Evolutionary conservation across 345 rosid species (phyloP), one percentile per base, ranked within the genome.

Genomic region (Aquilaria yunnanensis): DNA sequence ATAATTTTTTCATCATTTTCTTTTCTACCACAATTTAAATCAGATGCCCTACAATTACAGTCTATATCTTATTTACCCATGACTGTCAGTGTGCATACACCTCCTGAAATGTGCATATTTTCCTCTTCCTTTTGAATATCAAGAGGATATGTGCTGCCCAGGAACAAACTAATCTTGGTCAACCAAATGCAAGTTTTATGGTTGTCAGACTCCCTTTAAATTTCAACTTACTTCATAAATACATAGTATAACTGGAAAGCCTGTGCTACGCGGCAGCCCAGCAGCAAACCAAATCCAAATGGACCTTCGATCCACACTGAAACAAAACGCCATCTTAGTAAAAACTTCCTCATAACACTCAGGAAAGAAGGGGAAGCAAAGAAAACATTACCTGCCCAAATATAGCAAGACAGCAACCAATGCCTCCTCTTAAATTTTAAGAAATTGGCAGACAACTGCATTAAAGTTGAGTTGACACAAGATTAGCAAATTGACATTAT

Each of bases 271-370:
- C 96, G 98, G 67, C 93, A 85, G 70, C 96, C 77, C 65, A 92
- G 77, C 70, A 92, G 72, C 74, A 92, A 81, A 76, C 96, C 98
- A 57, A 89, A 92, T 65, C 96, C 96, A 41, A 92, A 76, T 31
- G 98, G 96, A 75, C 96, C 98, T 82, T 87, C 96, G 14, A 89
- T 32, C 96, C 98, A 92, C 23, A 83, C 98, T 89, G 80, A 62
- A 70, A 81, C 64, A 53, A 67, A 72, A 77, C 58, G 32, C 49
- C 30, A 64, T 61, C 70, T 57, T 57, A 57, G 60, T 57, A 32
- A 31, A 56, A 41, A 57, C 47, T 54, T 31, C 30, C 16, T 53
- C 32, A 51, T 56, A 32, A 56, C 9, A 69, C 59, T 32, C 51
- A 2, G 14, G 54, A 53, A 48, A 37, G 51, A 51, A 67, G 9